Evolutionary conservation across 2,329 filamentous ascomycete genomes (phyloP), one percentile per base, ranked within the genome.

Genomic region (Aureobasidium leucospermi): DNA sequence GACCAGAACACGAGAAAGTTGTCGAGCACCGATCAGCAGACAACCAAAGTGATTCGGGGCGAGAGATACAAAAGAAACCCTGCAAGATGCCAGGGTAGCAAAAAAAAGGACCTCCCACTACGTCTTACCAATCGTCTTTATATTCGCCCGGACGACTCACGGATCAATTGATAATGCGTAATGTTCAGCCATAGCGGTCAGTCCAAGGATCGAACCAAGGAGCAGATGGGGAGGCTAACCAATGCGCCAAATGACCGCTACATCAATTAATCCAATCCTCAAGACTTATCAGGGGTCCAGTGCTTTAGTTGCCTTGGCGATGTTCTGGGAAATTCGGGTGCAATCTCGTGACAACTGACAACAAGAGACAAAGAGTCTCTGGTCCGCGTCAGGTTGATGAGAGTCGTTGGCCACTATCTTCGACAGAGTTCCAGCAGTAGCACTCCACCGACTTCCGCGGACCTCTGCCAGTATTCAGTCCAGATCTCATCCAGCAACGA

Each of bases 161-260:
- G 42, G 16, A 11, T 57, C 42, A 38, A 11, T 39, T 45, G 52
- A 19, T 31, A 31, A 47, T 9, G 10, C 31, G 7, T 6, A 39
- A 57, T 43, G 31, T 31, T 57, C 53, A 47, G 42, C 34, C 32
- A 38, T 46, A 57, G 32, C 41, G 42, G 32, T n/a, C 43, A 31
- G 19, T 11, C 53, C 32, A 29, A 32, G 53, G 53, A n/a, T 57
- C 42, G 53, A 57, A 57, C 53, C 53, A 28, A 16, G 32, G 15
- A 38, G 32, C n/a, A 28, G n/a, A 23, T 11, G 32, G n/a, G 15
- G 15, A 36, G 53, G 19, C 13, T 29, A 38, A 19, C 42, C 41
- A 47, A 29, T 47, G 34, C 53, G 34, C 53, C 42, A 57, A 34
- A 45, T 42, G 34, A 43, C 42, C 53, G 19, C 53, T 47, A 56